A percentile compares a stretch with the other conserved stretches of the same genome.
Conservation (phyloP, 371 early-diverging fungal species). For the Rhizopus sp. region DNA sequence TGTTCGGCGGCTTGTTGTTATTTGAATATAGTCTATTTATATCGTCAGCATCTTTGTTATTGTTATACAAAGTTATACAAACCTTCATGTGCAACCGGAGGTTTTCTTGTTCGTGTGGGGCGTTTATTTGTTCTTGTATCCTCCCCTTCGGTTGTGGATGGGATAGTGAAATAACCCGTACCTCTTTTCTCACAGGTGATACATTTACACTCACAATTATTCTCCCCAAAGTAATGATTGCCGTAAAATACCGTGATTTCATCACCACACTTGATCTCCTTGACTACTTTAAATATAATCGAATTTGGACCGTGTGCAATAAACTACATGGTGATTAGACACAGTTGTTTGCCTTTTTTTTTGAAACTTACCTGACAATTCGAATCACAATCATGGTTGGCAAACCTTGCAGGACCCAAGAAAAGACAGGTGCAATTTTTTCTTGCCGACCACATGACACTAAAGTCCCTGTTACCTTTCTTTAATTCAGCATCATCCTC, state of each 20-base stretch:
- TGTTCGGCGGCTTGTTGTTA: constrained; percentile 3
- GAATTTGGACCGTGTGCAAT: constrained; percentile 60
- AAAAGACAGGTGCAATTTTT: constrained; percentile 77
- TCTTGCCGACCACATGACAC: constrained; percentile 83
- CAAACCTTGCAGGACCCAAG: constrained; percentile 95
- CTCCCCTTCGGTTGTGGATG: constrained; percentile 12
- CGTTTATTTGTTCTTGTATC: constrained; percentile 24
- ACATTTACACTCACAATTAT: constrained; percentile 89
- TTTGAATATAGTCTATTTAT: constrained; percentile 1
- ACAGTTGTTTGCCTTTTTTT: background rate
- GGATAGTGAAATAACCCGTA: constrained; percentile 24
- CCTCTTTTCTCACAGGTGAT: constrained; percentile 79
- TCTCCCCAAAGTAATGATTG: constrained; percentile 84
- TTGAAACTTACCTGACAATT: constrained; percentile 66
- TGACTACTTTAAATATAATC: constrained; percentile 80
- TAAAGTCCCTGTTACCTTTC: constrained; percentile 76
- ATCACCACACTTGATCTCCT: constrained; percentile 78
- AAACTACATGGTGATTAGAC: constrained; percentile 46
- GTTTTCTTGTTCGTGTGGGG: constrained; percentile 39
- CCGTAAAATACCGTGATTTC: constrained; percentile 91
- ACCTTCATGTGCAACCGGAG: constrained; percentile 35
- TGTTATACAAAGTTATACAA: constrained; percentile 5
- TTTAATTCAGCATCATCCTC: constrained; percentile 72
- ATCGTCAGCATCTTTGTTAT: background rate
- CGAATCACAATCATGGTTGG: constrained; percentile 94